Base-by-base conservation (phyloP, 345 rosid species). In the Murraya koenigii region DNA sequence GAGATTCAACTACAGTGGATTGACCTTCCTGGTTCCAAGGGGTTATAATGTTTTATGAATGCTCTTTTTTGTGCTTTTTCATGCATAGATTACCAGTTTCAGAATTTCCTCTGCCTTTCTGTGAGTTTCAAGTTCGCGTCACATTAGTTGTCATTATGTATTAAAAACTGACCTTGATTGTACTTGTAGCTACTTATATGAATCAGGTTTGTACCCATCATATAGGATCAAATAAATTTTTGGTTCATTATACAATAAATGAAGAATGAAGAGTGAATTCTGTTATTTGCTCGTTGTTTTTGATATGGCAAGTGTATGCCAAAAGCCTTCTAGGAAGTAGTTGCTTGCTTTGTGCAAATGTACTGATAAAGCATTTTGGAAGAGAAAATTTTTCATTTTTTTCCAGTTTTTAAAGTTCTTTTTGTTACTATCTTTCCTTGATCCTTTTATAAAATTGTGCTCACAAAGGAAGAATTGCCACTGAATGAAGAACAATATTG, bases 1-100 rank as follows among this genome's bases (percentile, higher is more conserved):
- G 97, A 96, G 73, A 85, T 92, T 79, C 93, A 89, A 80, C 91
- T 94, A 44, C 91, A 90, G 30, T 96, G 99, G 98, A 91, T 92
- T 38, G 88, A 91, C 49, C 87, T 95, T 70, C 98, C 97, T 4
- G 97, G 98, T 70, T 81, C 85, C 75, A 88, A 77, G 82, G 90
- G 90, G 39, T 81, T 88, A 75, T 86, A 79, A 82, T 13, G 58
- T 58, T 49, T 49, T 35, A 9, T 25, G 55, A 64, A 52, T 39
- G 14, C 44, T 58, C 44, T 14, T 20, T 4, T 10, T 32, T n/a
- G 6, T 14, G 35, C 69, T 54, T 25, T 61, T 19, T 39, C 44
- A 14, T 32, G 22, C 60, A 49, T 75, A 52, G 23, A 23, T 14
- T 52, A 25, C 33, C 9, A 25, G 47, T 8, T 54, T 54, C 54